Evolutionary conservation across 2,329 filamentous ascomycete species (phyloP).

Genomic region (Periconia sp.): DNA sequence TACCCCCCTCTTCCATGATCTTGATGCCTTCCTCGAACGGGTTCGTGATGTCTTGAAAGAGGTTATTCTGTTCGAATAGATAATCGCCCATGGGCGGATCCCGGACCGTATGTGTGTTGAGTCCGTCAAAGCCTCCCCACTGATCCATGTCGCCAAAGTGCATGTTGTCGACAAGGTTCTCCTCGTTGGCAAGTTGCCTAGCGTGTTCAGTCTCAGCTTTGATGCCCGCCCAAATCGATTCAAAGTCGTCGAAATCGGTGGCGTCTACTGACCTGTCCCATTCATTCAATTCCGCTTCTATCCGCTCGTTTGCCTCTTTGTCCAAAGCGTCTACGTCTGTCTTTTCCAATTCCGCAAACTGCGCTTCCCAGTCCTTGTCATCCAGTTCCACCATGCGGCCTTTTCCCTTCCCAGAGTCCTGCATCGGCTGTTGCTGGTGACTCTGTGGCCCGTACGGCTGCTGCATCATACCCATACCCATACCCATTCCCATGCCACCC

Average conservation of each 20-base stretch:
- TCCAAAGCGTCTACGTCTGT: constrained; percentile 61
- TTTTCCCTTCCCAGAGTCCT: constrained; percentile 74
- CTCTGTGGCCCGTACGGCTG: constrained; percentile 47
- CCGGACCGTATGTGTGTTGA: constrained; percentile 66
- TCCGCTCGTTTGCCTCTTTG: constrained; percentile 68
- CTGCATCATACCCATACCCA: constrained; percentile 45
- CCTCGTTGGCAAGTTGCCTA: constrained; percentile 69
- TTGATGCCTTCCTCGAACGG: constrained; percentile 91
- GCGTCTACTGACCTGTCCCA: constrained; percentile 83
- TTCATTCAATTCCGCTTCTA: constrained; percentile 84
- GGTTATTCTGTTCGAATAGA: constrained; percentile 91
- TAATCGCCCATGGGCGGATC: constrained; percentile 87
- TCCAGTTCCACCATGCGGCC: constrained; percentile 83
- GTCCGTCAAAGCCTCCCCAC: constrained; percentile 74
- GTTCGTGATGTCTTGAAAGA: constrained; percentile 78
- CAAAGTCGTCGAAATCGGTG: constrained; percentile 86
- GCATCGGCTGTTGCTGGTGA: constrained; percentile 48
- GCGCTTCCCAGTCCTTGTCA: constrained; percentile 91
- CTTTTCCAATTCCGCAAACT: constrained; percentile 86
- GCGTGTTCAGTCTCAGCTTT: constrained; percentile 72
- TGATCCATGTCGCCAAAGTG: constrained; percentile 75
- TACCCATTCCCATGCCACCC: constrained; percentile 48
- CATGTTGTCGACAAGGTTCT: constrained; percentile 62
- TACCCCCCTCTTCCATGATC: constrained; percentile 91
- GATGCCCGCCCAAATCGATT: constrained; percentile 84